Conservation (phyloP, 495 filamentous ascomycete species). For the Margaritispora aquatica region DNA sequence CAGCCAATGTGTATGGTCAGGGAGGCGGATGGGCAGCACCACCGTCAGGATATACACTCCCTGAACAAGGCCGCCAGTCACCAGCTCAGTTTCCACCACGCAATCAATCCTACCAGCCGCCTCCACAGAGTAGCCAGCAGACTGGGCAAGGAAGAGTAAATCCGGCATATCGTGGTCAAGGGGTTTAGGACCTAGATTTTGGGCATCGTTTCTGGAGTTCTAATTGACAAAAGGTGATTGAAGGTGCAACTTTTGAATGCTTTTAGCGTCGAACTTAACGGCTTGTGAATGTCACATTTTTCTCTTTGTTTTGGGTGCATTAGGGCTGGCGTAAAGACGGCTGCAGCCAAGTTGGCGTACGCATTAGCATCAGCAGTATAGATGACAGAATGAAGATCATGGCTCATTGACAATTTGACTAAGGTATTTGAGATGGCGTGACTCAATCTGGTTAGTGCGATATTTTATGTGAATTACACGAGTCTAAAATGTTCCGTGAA, state of each 20-base stretch:
- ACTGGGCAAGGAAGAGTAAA: conserved; percentile 15
- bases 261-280: neutral
- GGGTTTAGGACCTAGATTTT: neutral
- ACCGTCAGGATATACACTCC: conserved; percentile 2
- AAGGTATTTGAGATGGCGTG: neutral
- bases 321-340: neutral
- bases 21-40: conserved; percentile 18
- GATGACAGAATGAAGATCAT: neutral
- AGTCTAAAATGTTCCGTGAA: no score
- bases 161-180: conserved; percentile 1
- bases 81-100: conserved; percentile 7
- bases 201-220: no score
- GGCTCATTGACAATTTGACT: neutral
- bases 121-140: conserved; percentile 8
- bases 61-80: conserved; percentile 11
- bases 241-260: neutral
- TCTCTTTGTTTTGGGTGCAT: neutral
- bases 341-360: neutral
- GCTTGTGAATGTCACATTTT: no score
- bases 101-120: conserved; percentile 17
- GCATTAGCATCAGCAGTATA: neutral
- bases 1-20: conserved; percentile 22
- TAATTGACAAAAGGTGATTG: no score
- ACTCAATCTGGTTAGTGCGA: neutral
- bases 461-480: no score